These are phyloP conservation scores for Chenopodium suecicum DNA, from an alignment of 148 eudicot species.

Conservation along the genomic window DNA sequence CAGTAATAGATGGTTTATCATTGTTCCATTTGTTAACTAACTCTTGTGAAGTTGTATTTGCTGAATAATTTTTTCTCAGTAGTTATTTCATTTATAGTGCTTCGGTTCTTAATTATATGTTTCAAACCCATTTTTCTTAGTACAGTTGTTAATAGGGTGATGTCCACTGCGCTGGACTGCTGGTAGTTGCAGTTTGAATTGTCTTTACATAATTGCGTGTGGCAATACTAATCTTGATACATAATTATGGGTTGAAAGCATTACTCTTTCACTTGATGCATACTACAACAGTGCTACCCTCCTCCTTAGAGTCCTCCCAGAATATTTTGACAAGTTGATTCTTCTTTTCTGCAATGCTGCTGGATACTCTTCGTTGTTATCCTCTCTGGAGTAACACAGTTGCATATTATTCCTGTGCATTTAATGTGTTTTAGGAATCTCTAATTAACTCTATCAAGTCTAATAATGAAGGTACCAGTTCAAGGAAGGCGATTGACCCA, in stretches of 20 bases:
- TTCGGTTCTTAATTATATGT: not conserved
- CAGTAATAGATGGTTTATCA: conserved; percentile 18
- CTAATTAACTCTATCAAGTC: not conserved
- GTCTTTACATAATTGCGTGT: not conserved
- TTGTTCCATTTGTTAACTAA: conserved; percentile 10
- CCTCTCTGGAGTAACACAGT: conserved; percentile 49
- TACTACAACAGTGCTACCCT: not conserved
- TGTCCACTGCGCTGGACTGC: not conserved
- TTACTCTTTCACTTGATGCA: no score
- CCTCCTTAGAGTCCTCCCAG: not conserved
- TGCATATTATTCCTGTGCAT: conserved; percentile 49
- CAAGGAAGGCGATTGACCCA: conserved; percentile 71
- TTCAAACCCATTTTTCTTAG: not conserved
- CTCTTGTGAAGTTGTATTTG: conserved; percentile 10
- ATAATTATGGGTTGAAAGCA: not conserved
- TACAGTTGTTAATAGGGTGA: not conserved
- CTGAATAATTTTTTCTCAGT: not conserved
- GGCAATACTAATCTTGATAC: not conserved
- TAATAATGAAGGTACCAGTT: conserved; percentile 32
- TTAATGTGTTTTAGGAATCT: not conserved
- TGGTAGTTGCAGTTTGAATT: not conserved
- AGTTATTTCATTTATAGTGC: conserved; percentile 5
- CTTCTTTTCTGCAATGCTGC: conserved; percentile 21
- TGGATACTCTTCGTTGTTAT: conserved; percentile 40
- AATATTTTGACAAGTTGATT: conserved; percentile 4